These are phyloP conservation scores for Phlyctochytrium bullatum DNA, from an alignment of 192 early-diverging fungal genomes.

Conservation along the genomic window DNA sequence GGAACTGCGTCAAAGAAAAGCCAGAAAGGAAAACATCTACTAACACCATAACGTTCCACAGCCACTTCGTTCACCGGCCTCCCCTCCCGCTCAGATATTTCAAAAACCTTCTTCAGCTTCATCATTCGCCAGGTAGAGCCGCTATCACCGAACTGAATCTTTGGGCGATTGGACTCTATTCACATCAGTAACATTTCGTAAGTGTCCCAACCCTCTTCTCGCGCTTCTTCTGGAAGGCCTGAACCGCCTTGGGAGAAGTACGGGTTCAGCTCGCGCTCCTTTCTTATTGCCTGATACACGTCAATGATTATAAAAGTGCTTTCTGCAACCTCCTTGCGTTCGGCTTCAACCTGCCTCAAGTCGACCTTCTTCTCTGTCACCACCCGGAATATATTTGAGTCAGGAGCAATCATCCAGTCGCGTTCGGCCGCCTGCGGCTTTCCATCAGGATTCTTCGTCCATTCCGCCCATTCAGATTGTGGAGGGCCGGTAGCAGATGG, in stretches of 20 bases:
- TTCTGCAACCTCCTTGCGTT: constrained; percentile 18
- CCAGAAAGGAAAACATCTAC: neutral
- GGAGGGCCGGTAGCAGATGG: constrained; percentile 9
- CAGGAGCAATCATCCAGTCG: constrained; percentile 12
- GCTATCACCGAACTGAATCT: constrained; percentile 43
- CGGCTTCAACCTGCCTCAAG: constrained; percentile 20
- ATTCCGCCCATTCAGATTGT: constrained; percentile 21
- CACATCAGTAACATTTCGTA: constrained; percentile 6
- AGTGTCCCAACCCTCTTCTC: neutral
- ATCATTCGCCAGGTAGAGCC: constrained; percentile 75
- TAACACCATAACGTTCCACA: constrained; percentile 70
- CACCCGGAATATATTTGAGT: neutral
- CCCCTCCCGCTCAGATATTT: constrained; percentile 67
- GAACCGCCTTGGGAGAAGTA: constrained; percentile 23
- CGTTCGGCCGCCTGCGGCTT: neutral
- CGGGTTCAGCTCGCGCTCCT: constrained; percentile 43
- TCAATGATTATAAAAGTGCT: neutral
- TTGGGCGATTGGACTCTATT: neutral
- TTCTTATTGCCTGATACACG: constrained; percentile 17
- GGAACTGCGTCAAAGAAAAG: neutral
- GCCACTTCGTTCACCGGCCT: constrained; percentile 63
- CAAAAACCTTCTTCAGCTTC: constrained; percentile 64
- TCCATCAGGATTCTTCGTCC: constrained; percentile 24
- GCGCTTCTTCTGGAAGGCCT: too few relatives aligned
- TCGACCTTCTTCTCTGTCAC: constrained; percentile 8